phyloP scores from a whole-genome alignment of 1,139 yeast genomes.

The Yamadazyma dendronema region DNA sequence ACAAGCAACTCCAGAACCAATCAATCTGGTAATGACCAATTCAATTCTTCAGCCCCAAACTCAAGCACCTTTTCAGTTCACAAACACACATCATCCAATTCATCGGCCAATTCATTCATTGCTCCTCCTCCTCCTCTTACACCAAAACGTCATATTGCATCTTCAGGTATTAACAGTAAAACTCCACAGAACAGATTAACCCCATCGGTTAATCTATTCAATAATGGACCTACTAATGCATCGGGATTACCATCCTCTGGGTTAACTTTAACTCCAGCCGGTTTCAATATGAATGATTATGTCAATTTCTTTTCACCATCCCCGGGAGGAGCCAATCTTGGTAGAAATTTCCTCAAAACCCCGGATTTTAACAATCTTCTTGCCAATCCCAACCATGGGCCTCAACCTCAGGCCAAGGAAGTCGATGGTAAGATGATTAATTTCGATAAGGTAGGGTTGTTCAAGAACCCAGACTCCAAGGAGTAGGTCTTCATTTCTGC shows the following conservation, averaged over 20 bases:
- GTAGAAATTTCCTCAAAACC: slow-evolving; percentile 36
- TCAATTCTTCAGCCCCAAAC: slow-evolving; percentile 13
- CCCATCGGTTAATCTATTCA: slow-evolving; percentile 39
- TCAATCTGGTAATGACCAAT: background rate
- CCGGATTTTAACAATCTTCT: slow-evolving; percentile 42
- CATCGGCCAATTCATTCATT: slow-evolving; percentile 26
- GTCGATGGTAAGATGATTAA: slow-evolving; percentile 48
- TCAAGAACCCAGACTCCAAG: slow-evolving; percentile 16
- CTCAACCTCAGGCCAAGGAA: slow-evolving; percentile 16
- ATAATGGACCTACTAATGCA: slow-evolving; percentile 15
- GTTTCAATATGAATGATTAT: slow-evolving; percentile 80
- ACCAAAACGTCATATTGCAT: slow-evolving; percentile 37
- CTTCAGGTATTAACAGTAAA: slow-evolving; percentile 21
- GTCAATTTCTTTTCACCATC: slow-evolving; percentile 77
- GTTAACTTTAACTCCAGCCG: slow-evolving; percentile 56
- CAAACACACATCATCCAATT: slow-evolving; percentile 16
- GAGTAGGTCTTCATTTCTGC: slow-evolving; percentile 8
- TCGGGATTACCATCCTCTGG: slow-evolving; percentile 44
- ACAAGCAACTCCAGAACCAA: no score
- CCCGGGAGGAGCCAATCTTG: slow-evolving; percentile 44
- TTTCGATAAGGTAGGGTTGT: slow-evolving; percentile 36
- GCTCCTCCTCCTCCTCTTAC: slow-evolving; percentile 49
- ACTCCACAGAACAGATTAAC: slow-evolving; percentile 48
- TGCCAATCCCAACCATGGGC: slow-evolving; percentile 15
- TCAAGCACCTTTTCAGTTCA: slow-evolving; percentile 15